These are phyloP conservation scores for Wolfiporia cocos DNA, from an alignment of 1,284 basidiomycete species.

Conservation along the genomic window DNA sequence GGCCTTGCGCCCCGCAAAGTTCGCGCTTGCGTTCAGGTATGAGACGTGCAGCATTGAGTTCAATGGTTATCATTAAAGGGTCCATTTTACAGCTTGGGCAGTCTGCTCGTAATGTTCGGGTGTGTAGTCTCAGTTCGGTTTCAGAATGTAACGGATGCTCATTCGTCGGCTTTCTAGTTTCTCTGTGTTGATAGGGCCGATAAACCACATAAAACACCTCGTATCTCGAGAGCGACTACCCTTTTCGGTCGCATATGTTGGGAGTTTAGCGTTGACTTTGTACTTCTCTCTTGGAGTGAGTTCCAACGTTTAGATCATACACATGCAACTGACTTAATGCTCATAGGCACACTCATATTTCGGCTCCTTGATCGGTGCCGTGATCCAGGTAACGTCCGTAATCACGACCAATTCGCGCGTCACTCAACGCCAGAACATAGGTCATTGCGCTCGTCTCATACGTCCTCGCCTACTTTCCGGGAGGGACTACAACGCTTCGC, in stretches of 20 bases:
- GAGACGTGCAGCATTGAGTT: slow-evolving; percentile 4
- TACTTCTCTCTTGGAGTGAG: slow-evolving; percentile 86
- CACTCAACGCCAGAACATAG: too few species aligned
- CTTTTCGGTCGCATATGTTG: slow-evolving; percentile 82
- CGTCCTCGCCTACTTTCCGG: slow-evolving; percentile 88
- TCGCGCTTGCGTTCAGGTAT: slow-evolving; percentile 84
- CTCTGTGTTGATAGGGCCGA: slow-evolving; percentile 77
- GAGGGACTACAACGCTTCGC: slow-evolving; percentile 74
- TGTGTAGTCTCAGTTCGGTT: slow-evolving; percentile 33
- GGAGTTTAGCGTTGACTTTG: slow-evolving; percentile 76
- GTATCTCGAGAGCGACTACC: slow-evolving; percentile 81
- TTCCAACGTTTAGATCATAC: slow-evolving; percentile 1
- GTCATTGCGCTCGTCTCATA: slow-evolving; percentile 82
- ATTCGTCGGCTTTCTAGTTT: slow-evolving; percentile 45
- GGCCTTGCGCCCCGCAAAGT: slow-evolving; percentile 80
- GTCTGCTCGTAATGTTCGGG: slow-evolving; percentile 85
- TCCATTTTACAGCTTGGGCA: slow-evolving; percentile 56
- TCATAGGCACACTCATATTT: slow-evolving; percentile 73
- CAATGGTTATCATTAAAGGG: neutral
- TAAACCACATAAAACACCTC: slow-evolving; percentile 89
- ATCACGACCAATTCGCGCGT: too few species aligned
- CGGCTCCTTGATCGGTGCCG: slow-evolving; percentile 76
- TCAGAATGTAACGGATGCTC: slow-evolving; percentile 6
- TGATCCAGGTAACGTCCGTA: slow-evolving; percentile 51
- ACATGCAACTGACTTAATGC: neutral